A percentile compares a stretch with the other conserved stretches of the same genome.
Conservation (phyloP, 1,284 basidiomycete species). For the Phaffia rhodozyma region DNA sequence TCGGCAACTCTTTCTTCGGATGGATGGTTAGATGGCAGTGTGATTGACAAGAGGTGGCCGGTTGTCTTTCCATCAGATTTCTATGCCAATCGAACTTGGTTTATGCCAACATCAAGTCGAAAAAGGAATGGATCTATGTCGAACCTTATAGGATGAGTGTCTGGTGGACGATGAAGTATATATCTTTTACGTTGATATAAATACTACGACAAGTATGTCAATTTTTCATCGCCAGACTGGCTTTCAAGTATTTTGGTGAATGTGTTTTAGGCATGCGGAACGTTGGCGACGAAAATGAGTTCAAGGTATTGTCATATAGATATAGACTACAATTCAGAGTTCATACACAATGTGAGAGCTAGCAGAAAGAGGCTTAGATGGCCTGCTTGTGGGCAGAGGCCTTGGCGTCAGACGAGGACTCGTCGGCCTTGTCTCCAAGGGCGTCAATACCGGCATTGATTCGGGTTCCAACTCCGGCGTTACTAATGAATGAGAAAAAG, state of each 20-base stretch:
- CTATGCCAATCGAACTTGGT: conserved; percentile 70
- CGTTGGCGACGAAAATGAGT: no score
- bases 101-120: conserved; percentile 62
- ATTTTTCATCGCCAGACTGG: no score
- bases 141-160: conserved; percentile 42
- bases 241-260: no score
- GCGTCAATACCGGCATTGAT: conserved; percentile 6
- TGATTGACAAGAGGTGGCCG: not conserved
- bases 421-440: conserved; percentile 13
- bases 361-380: no score
- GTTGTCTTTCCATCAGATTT: conserved; percentile 33
- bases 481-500: not conserved
- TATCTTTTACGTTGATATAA: no score
- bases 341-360: no score
- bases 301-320: no score
- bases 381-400: conserved; percentile 2
- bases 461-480: conserved; percentile 15
- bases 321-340: no score
- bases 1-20: not conserved
- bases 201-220: no score
- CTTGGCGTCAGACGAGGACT: conserved; percentile 8
- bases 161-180: no score
- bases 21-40: not conserved
- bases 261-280: no score
- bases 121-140: conserved; percentile 60